Evolutionary conservation across 495 filamentous ascomycete species (phyloP).

Genomic region (Zalerion maritima): DNA sequence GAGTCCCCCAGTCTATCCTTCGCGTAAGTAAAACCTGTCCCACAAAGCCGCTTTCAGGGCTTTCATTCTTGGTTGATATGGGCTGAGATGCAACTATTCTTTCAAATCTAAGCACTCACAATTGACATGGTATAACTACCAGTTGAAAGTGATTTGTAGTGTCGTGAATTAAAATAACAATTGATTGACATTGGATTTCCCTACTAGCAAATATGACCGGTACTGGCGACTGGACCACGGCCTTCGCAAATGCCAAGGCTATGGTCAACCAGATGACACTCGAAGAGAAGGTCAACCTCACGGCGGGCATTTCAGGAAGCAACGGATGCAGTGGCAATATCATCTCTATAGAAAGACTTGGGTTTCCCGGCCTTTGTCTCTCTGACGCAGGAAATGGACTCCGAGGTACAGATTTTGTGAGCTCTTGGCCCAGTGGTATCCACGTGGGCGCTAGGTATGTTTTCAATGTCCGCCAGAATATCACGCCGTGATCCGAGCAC

Average conservation of each 20-base stretch:
- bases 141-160: too few relatives aligned
- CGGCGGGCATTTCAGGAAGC: slow-evolving; percentile 20
- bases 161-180: too few relatives aligned
- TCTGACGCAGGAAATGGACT: slow-evolving; percentile 49
- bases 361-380: slow-evolving; percentile 48
- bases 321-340: slow-evolving; percentile 40
- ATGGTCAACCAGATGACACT: slow-evolving; percentile 43
- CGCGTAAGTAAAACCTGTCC: slow-evolving; percentile 19
- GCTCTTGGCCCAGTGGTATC: slow-evolving; percentile 38
- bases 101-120: too few relatives aligned
- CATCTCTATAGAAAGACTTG: slow-evolving; percentile 34
- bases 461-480: background rate
- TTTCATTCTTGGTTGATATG: too few relatives aligned
- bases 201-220: slow-evolving; percentile 26
- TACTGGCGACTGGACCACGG: slow-evolving; percentile 27
- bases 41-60: too few relatives aligned
- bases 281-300: slow-evolving; percentile 46
- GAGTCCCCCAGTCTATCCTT: slow-evolving; percentile 40
- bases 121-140: too few relatives aligned
- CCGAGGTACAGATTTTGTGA: slow-evolving; percentile 44
- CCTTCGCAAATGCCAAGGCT: slow-evolving; percentile 32
- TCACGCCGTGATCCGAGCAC: too few relatives aligned
- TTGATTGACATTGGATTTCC: too few relatives aligned
- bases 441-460: slow-evolving; percentile 35
- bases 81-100: too few relatives aligned